These are phyloP conservation scores for Trichoderma brevicompactum DNA, from an alignment of 2,329 filamentous ascomycete genomes.

Conservation along the genomic window DNA sequence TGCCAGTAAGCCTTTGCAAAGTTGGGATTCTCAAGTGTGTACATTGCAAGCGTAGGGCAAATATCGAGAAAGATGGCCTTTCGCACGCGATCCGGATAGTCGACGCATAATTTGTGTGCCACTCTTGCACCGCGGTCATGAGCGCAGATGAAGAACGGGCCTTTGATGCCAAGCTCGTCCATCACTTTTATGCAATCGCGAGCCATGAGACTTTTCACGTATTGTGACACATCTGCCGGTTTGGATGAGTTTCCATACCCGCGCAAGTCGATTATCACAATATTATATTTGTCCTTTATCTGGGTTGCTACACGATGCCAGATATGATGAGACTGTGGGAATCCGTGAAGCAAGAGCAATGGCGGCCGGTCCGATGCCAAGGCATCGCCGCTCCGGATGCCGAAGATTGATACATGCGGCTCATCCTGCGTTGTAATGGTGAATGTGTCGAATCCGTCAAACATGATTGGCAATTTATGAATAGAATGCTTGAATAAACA, in stretches of 20 bases:
- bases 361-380: conserved; percentile 41
- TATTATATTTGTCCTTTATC: conserved; percentile 46
- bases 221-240: conserved; percentile 42
- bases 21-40: conserved; percentile 46
- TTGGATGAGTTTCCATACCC: conserved; percentile 58
- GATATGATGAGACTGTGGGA: conserved; percentile 57
- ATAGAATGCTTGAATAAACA: background rate
- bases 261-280: conserved; percentile 54
- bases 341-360: conserved; percentile 56
- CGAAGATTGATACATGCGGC: conserved; percentile 11
- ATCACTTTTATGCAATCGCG: conserved; percentile 52
- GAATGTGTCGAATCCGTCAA: background rate
- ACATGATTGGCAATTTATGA: background rate
- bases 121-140: conserved; percentile 63
- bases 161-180: conserved; percentile 44
- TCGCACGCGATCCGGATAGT: conserved; percentile 47
- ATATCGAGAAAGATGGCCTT: conserved; percentile 56
- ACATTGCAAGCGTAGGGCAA: conserved; percentile 60
- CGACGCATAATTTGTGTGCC: conserved; percentile 57
- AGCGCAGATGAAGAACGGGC: conserved; percentile 53
- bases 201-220: conserved; percentile 56
- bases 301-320: conserved; percentile 53
- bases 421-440: conserved; percentile 14
- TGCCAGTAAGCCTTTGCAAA: conserved; percentile 59
- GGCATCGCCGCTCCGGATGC: conserved; percentile 10